Percentiles rank a stretch among this genome's conserved stretches.
phyloP scores from a whole-genome alignment of 306 rosid species.

The Senna tora region DNA sequence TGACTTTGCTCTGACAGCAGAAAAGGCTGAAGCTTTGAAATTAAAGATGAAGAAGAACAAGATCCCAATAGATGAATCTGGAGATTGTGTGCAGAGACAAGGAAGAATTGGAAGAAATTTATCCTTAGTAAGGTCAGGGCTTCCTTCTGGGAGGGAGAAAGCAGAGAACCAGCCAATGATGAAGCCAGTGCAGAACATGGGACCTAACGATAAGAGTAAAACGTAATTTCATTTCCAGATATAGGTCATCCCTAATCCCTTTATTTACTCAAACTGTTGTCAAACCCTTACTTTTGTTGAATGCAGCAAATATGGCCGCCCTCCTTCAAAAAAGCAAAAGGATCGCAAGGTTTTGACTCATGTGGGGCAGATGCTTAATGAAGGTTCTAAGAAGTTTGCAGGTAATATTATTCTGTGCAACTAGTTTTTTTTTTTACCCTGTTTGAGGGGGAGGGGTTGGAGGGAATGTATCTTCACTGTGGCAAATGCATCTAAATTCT shows the following conservation, averaged over 20 bases:
- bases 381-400: conserved; percentile 64
- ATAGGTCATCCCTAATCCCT: conserved; percentile 14
- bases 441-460: not conserved
- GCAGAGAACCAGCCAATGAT: conserved; percentile 49
- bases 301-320: conserved; percentile 81
- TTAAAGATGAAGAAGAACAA: conserved; percentile 66
- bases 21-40: conserved; percentile 55
- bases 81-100: conserved; percentile 65
- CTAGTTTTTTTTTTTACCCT: conserved; percentile 3
- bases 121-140: conserved; percentile 53
- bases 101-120: conserved; percentile 83
- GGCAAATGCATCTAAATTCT: not conserved
- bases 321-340: conserved; percentile 81
- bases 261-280: conserved; percentile 9
- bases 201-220: conserved; percentile 66
- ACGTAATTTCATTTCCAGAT: conserved; percentile 49
- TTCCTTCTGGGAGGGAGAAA: conserved; percentile 65
- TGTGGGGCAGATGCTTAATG: conserved; percentile 53
- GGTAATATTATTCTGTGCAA: conserved; percentile 52
- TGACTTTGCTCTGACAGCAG: conserved; percentile 49
- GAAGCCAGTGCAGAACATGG: conserved; percentile 61
- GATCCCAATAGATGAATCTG: conserved; percentile 57
- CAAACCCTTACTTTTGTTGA: conserved; percentile 33
- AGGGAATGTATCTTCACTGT: conserved; percentile 11
- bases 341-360: conserved; percentile 71